Percentiles rank a stretch among this genome's conserved stretches.
Conservation (phyloP, 306 rosid genomes). For the Styphnolobium japonicum region DNA sequence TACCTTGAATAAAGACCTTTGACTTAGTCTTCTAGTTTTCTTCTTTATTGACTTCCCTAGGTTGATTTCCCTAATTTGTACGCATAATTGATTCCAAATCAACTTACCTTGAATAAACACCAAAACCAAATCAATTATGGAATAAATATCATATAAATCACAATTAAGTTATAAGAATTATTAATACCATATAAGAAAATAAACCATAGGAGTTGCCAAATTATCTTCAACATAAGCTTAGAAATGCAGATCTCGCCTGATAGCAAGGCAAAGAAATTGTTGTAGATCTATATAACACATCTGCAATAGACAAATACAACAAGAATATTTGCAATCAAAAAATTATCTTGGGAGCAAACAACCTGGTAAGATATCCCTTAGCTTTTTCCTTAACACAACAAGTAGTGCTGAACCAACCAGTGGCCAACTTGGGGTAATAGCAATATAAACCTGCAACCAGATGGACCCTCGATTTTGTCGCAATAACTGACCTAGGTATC, state of each 20-base stretch:
- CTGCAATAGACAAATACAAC: constrained; percentile 19
- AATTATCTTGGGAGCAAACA: constrained; percentile 50
- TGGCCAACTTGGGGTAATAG: constrained; percentile 81
- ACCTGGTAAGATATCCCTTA: constrained; percentile 42
- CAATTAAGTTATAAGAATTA: too few relatives aligned
- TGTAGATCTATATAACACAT: background rate
- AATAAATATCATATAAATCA: too few relatives aligned
- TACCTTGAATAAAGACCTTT: too few relatives aligned
- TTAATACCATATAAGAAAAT: too few relatives aligned
- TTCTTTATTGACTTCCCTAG: too few relatives aligned
- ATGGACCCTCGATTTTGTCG: constrained; percentile 56
- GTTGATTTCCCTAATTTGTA: too few relatives aligned
- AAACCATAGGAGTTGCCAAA: background rate
- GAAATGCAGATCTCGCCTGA: background rate
- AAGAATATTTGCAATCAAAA: background rate
- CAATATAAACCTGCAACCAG: constrained; percentile 78
- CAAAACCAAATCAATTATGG: too few relatives aligned
- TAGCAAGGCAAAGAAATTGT: background rate
- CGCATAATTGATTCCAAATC: too few relatives aligned
- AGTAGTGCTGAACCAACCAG: constrained; percentile 70
- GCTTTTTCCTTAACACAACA: constrained; percentile 56
- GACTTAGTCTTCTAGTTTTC: too few relatives aligned
- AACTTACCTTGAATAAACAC: too few relatives aligned
- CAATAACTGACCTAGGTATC: constrained; percentile 50
- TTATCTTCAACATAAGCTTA: background rate